Percentiles rank a stretch among this genome's conserved stretches.
Conservation (phyloP, 169 alveolate species). For the Eimeria brunetti region DNA sequence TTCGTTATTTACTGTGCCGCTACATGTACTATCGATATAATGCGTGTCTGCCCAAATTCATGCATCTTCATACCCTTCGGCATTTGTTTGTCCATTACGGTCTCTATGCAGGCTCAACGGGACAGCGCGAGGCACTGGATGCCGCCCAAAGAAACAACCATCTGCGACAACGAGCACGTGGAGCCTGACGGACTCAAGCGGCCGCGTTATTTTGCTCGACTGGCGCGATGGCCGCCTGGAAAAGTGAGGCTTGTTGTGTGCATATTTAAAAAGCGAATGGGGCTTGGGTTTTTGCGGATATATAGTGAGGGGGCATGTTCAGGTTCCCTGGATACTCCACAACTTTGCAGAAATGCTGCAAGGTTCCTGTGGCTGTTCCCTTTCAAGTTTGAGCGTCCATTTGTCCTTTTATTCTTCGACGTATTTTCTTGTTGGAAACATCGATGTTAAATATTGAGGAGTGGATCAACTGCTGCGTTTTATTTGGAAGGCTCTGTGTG, state of each 20-base stretch:
- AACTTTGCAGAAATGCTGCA: neutral
- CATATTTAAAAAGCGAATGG: neutral
- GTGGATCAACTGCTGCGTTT: neutral
- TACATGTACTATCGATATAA: neutral
- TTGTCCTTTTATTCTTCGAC: neutral
- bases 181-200: slow-evolving; percentile 74
- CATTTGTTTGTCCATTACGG: neutral
- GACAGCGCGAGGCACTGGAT: slow-evolving; percentile 74
- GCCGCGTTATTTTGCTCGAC: slow-evolving; percentile 70
- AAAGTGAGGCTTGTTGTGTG: slow-evolving; percentile 13
- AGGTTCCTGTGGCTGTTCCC: neutral
- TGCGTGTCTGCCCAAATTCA: neutral
- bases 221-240: slow-evolving; percentile 75
- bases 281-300: neutral
- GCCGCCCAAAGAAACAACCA: slow-evolving; percentile 71
- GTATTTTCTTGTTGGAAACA: neutral
- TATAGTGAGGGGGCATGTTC: neutral
- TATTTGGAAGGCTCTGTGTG: neutral
- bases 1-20: neutral
- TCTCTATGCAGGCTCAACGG: slow-evolving; percentile 63
- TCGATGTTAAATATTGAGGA: neutral
- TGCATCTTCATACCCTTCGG: neutral
- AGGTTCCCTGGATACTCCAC: neutral
- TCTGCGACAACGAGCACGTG: slow-evolving; percentile 74
- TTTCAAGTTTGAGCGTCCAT: neutral